Conservation (phyloP, 768 basidiomycete species). For the Gloeopeniophorella convolvens region DNA sequence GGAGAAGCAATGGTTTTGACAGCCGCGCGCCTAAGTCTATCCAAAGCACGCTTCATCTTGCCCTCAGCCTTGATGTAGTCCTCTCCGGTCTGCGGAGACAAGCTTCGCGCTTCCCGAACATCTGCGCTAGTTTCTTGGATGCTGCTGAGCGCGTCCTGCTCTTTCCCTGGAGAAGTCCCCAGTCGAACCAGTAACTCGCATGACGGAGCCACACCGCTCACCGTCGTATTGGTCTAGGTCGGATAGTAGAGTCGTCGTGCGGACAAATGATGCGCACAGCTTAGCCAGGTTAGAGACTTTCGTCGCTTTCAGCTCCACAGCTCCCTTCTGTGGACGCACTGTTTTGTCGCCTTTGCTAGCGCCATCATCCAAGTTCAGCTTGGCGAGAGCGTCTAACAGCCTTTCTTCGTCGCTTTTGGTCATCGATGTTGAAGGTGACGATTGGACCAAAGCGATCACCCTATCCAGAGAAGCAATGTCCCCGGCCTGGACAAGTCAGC, state of each 20-base stretch:
- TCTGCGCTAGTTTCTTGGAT: constrained; percentile 9
- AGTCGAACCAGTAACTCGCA: not conserved
- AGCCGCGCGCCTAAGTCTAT: constrained; percentile 47
- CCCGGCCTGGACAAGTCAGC: constrained; percentile 33
- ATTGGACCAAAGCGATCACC: constrained; percentile 7
- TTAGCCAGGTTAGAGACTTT: constrained; percentile 11
- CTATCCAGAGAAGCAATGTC: constrained; percentile 31
- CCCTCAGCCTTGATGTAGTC: constrained; percentile 35
- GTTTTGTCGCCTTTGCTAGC: not conserved
- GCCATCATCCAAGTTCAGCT: constrained; percentile 7
- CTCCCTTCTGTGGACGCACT: not conserved
- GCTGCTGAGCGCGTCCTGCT: constrained; percentile 3
- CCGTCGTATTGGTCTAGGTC: constrained; percentile 5
- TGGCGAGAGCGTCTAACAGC: constrained; percentile 7
- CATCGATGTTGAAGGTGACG: constrained; percentile 6
- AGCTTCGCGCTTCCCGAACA: not conserved
- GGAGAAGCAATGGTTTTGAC: constrained; percentile 40
- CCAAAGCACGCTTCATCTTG: constrained; percentile 57
- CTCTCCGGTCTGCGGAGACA: constrained; percentile 23
- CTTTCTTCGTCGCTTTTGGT: constrained; percentile 4
- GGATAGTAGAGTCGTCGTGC: constrained; percentile 8
- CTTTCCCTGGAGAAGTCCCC: not conserved
- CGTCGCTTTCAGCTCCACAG: not conserved
- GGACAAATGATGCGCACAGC: constrained; percentile 18
- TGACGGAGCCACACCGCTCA: not conserved